Evolutionary conservation across 2,329 filamentous ascomycete species (phyloP).

Genomic region (Acarospora socialis): DNA sequence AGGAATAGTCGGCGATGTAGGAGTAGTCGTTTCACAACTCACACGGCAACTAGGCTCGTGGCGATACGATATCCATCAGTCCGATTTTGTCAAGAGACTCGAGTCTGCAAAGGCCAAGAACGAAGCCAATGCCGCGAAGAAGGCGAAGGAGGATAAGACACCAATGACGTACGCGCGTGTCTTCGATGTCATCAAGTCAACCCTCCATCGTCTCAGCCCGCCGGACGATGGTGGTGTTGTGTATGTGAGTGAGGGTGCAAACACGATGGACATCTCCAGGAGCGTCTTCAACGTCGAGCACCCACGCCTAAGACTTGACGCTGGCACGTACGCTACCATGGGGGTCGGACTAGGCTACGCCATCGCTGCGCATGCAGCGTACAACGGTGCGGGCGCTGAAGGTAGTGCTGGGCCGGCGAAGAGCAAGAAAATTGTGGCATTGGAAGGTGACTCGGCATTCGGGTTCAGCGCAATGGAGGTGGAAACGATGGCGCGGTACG

Average conservation of each 20-base stretch:
- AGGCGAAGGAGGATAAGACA: slow-evolving; percentile 26
- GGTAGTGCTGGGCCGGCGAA: slow-evolving; percentile 17
- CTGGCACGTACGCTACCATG: slow-evolving; percentile 46
- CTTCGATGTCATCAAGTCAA: slow-evolving; percentile 38
- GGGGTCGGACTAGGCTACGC: slow-evolving; percentile 44
- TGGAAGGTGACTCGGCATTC: slow-evolving; percentile 43
- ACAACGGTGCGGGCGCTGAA: slow-evolving; percentile 31
- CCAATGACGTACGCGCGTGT: slow-evolving; percentile 38
- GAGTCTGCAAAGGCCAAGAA: slow-evolving; percentile 31
- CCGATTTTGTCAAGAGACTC: slow-evolving; percentile 23
- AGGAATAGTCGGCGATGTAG: slow-evolving; percentile 38
- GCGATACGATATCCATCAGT: slow-evolving; percentile 26
- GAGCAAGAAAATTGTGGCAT: slow-evolving; percentile 39
- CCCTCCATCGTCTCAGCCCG: slow-evolving; percentile 32
- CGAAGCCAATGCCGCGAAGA: slow-evolving; percentile 29
- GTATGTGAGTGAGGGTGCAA: slow-evolving; percentile 44
- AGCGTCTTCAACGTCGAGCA: slow-evolving; percentile 39
- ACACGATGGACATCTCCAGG: slow-evolving; percentile 47
- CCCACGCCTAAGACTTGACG: slow-evolving; percentile 42
- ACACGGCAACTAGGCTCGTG: slow-evolving; percentile 28
- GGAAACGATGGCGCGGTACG: slow-evolving; percentile 41
- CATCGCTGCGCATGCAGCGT: slow-evolving; percentile 41
- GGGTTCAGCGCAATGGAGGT: slow-evolving; percentile 42
- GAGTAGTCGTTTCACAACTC: slow-evolving; percentile 35
- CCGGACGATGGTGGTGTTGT: slow-evolving; percentile 34